Conservation (phyloP, 2,329 filamentous ascomycete genomes). For the Diplodia intermedia region DNA sequence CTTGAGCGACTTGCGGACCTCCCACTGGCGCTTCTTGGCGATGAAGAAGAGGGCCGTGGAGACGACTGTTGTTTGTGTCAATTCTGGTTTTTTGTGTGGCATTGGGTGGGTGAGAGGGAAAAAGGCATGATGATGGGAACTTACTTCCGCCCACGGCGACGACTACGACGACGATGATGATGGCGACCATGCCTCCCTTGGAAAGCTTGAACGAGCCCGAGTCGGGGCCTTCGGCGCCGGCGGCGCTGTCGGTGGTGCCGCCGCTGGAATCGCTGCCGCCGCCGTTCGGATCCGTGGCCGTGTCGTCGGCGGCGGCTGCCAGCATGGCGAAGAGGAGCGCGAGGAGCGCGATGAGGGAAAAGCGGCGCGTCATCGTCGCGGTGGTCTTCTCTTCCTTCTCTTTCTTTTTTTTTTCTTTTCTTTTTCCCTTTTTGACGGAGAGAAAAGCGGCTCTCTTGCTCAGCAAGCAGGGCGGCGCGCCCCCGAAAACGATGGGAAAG, state of each 20-base stretch:
- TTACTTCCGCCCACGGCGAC: constrained; percentile 69
- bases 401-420: not conserved
- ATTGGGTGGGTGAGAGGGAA: constrained; percentile 19
- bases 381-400: not conserved
- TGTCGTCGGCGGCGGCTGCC: not conserved
- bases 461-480: not conserved
- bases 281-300: not conserved
- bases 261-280: not conserved
- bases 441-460: constrained; percentile 1
- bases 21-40: constrained; percentile 87
- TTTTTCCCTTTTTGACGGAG: not conserved
- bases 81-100: not conserved
- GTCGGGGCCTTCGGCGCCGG: constrained; percentile 70
- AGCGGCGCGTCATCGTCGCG: not conserved
- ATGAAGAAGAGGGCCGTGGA: constrained; percentile 75
- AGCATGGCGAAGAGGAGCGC: constrained; percentile 6
- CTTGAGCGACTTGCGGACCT: constrained; percentile 73
- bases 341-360: constrained; percentile 13
- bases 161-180: constrained; percentile 72
- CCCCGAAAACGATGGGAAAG: not conserved
- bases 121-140: constrained; percentile 39
- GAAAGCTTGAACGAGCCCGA: constrained; percentile 69
- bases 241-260: constrained; percentile 36
- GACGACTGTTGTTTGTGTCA: constrained; percentile 61
- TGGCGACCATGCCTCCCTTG: constrained; percentile 73